Evolutionary conservation across 2,329 filamentous ascomycete genomes (phyloP).

Genomic region (Phyllosticta ampelicida): DNA sequence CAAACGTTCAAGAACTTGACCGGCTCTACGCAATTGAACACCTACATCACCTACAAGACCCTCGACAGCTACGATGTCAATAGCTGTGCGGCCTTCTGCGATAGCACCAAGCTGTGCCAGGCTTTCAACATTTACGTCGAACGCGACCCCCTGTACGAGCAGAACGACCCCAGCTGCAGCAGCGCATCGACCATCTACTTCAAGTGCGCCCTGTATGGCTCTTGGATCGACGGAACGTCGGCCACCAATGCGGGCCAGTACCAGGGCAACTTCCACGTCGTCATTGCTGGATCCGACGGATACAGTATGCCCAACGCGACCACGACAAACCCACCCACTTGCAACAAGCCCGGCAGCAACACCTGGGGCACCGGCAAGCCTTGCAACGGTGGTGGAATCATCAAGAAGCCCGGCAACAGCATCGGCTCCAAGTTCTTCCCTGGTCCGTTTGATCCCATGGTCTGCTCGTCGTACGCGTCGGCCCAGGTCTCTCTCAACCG

Average conservation of each 20-base stretch:
- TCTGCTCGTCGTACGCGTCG: constrained; percentile 21
- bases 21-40: constrained; percentile 11
- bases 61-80: constrained; percentile 12
- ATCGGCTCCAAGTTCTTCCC: constrained; percentile 20
- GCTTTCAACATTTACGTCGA: constrained; percentile 18
- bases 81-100: constrained; percentile 12
- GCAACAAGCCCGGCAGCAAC: constrained; percentile 4
- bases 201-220: constrained; percentile 23
- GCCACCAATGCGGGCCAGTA: constrained; percentile 20
- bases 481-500: constrained; percentile 5
- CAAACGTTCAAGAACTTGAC: constrained; percentile 10
- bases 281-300: constrained; percentile 15
- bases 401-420: constrained; percentile 22
- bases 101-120: constrained; percentile 12
- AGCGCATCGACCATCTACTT: constrained; percentile 15
- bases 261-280: constrained; percentile 15
- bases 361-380: constrained; percentile 13
- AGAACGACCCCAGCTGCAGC: constrained; percentile 10
- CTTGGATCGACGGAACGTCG: constrained; percentile 15
- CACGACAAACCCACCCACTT: not conserved
- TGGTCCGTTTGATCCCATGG: constrained; percentile 20
- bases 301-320: constrained; percentile 11
- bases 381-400: constrained; percentile 17
- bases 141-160: constrained; percentile 12
- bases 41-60: constrained; percentile 13